These are phyloP conservation scores for Cyclotella baltica DNA, from an alignment of 108 stramenopile genomes.

Conservation along the genomic window DNA sequence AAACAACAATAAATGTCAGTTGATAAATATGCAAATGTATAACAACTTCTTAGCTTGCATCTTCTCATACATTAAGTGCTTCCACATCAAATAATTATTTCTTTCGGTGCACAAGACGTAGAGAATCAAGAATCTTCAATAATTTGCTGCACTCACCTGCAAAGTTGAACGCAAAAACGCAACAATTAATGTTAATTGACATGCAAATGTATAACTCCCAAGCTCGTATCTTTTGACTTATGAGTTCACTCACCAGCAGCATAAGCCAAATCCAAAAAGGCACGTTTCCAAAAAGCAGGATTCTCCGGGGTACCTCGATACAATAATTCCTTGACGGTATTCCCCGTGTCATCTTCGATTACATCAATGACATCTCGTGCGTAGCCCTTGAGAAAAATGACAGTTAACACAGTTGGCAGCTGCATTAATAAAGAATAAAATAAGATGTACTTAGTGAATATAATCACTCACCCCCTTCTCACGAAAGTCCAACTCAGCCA, in stretches of 20 bases:
- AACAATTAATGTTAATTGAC: no score
- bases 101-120: no score
- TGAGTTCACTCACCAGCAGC: conserved; percentile 63
- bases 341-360: conserved; percentile 71
- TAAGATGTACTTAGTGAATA: background rate
- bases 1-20: no score
- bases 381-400: conserved; percentile 58
- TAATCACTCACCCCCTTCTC: conserved; percentile 73
- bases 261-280: conserved; percentile 63
- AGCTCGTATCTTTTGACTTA: background rate
- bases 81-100: no score
- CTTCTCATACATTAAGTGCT: no score
- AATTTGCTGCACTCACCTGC: no score
- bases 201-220: background rate
- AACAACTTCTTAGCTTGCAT: no score
- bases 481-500: conserved; percentile 89
- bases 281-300: conserved; percentile 85
- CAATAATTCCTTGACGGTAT: conserved; percentile 69
- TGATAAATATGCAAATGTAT: no score
- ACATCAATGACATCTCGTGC: conserved; percentile 84
- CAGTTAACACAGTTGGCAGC: no score
- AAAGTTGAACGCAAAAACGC: no score
- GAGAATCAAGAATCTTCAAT: no score
- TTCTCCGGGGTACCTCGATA: conserved; percentile 87
- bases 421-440: background rate